These are phyloP conservation scores for Mimosa pudica DNA, from an alignment of 306 rosid genomes.

Conservation along the genomic window DNA sequence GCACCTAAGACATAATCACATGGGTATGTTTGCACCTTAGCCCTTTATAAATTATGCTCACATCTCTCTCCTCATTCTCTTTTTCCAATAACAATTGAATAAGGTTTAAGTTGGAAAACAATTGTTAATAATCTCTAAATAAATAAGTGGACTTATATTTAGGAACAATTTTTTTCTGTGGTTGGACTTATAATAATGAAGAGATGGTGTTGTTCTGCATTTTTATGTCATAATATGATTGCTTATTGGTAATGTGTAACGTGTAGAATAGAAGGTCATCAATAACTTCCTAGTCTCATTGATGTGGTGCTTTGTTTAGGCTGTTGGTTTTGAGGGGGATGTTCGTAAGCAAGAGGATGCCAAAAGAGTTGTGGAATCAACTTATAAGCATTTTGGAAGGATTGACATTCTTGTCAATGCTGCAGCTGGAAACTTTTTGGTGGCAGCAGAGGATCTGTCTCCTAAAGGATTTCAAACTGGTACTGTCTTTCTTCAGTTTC, in stretches of 20 bases:
- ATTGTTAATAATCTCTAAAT: too few species aligned
- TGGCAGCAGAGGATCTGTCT: constrained; percentile 82
- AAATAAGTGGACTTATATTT: too few species aligned
- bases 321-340: constrained; percentile 83
- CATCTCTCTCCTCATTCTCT: too few species aligned
- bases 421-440: constrained; percentile 93
- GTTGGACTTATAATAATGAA: too few species aligned
- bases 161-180: too few species aligned
- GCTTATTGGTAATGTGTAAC: not conserved
- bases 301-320: constrained; percentile 41
- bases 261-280: not conserved
- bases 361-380: constrained; percentile 67
- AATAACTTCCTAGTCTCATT: not conserved
- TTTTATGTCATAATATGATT: not conserved
- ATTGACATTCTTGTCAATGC: constrained; percentile 88
- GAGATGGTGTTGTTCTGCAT: not conserved
- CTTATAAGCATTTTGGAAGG: constrained; percentile 72
- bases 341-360: constrained; percentile 94
- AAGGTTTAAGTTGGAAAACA: too few species aligned
- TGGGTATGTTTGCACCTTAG: too few species aligned
- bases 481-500: constrained; percentile 21
- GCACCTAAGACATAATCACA: too few species aligned
- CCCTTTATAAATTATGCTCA: too few species aligned
- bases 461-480: constrained; percentile 98
- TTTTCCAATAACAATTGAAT: too few species aligned